Evolutionary conservation across 768 basidiomycete species (phyloP).

Genomic region (Lactarius sanguifluus): DNA sequence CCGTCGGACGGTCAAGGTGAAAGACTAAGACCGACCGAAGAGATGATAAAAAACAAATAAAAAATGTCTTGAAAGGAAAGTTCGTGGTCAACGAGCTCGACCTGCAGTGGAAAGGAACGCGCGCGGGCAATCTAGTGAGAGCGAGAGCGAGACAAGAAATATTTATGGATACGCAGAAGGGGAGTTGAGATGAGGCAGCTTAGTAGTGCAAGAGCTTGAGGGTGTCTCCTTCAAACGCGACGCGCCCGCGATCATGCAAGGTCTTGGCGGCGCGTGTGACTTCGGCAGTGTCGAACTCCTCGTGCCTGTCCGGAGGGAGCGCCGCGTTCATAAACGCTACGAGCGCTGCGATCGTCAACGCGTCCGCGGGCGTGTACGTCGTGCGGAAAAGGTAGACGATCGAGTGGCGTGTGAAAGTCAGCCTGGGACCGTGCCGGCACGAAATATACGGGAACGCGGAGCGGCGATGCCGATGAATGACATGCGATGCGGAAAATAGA

Average conservation of each 20-base stretch:
- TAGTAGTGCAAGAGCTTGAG: slow-evolving; percentile 29
- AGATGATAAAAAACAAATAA: slow-evolving; percentile 3
- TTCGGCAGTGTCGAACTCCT: slow-evolving; percentile 78
- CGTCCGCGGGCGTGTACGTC: slow-evolving; percentile 65
- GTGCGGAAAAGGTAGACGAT: slow-evolving; percentile 64
- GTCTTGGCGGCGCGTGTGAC: slow-evolving; percentile 43
- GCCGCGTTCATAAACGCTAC: slow-evolving; percentile 74
- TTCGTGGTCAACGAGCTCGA: neutral
- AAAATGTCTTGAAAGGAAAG: neutral
- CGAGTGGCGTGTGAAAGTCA: slow-evolving; percentile 59
- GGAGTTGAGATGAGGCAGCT: neutral
- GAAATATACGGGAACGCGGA: neutral
- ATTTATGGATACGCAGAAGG: neutral
- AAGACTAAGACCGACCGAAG: neutral
- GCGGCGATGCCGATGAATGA: neutral
- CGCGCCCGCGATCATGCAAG: slow-evolving; percentile 35
- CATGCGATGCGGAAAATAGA: neutral
- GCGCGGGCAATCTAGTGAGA: too few species aligned
- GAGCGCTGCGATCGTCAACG: slow-evolving; percentile 66
- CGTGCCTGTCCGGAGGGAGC: slow-evolving; percentile 74
- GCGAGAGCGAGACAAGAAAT: neutral
- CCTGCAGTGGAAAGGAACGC: too few species aligned
- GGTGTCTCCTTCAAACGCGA: slow-evolving; percentile 38
- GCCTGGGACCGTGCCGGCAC: slow-evolving; percentile 37
- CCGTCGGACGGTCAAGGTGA: slow-evolving; percentile 9